These are phyloP conservation scores for Cyclotella cryptica DNA, from an alignment of 108 stramenopile species.

Conservation along the genomic window DNA sequence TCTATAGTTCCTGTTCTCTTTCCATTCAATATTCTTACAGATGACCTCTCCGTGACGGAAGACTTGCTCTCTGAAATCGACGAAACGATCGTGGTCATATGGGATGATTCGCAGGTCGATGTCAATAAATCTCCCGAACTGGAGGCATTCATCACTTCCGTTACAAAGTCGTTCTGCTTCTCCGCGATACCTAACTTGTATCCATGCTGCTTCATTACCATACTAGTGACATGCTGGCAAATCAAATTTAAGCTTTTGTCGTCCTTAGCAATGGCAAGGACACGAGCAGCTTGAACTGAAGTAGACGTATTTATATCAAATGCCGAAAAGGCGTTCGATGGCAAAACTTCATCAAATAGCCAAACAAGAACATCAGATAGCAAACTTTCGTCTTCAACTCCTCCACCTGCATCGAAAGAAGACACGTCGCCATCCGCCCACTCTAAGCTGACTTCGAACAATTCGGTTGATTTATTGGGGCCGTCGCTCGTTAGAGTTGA, in stretches of 20 bases:
- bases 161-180: slow-evolving; percentile 3
- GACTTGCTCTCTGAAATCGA: slow-evolving; percentile 21
- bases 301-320: slow-evolving; percentile 52
- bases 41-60: slow-evolving; percentile 32
- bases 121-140: slow-evolving; percentile 25
- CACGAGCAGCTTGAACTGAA: slow-evolving; percentile 45
- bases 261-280: slow-evolving; percentile 49
- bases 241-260: slow-evolving; percentile 65
- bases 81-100: background rate
- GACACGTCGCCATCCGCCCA: background rate
- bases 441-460: slow-evolving; percentile 36
- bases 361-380: slow-evolving; percentile 44
- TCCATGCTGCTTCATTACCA: slow-evolving; percentile 30
- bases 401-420: background rate
- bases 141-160: slow-evolving; percentile 10
- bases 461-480: slow-evolving; percentile 24
- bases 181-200: slow-evolving; percentile 18
- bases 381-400: slow-evolving; percentile 18
- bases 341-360: slow-evolving; percentile 49
- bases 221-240: slow-evolving; percentile 55
- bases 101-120: slow-evolving; percentile 31
- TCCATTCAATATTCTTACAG: slow-evolving; percentile 26
- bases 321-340: slow-evolving; percentile 48
- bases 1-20: slow-evolving; percentile 42
- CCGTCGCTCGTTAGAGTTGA: background rate